Evolutionary conservation across 2,329 filamentous ascomycete species (phyloP), one percentile per base, ranked within the genome.

Genomic region (Pseudogymnoascus sp.): DNA sequence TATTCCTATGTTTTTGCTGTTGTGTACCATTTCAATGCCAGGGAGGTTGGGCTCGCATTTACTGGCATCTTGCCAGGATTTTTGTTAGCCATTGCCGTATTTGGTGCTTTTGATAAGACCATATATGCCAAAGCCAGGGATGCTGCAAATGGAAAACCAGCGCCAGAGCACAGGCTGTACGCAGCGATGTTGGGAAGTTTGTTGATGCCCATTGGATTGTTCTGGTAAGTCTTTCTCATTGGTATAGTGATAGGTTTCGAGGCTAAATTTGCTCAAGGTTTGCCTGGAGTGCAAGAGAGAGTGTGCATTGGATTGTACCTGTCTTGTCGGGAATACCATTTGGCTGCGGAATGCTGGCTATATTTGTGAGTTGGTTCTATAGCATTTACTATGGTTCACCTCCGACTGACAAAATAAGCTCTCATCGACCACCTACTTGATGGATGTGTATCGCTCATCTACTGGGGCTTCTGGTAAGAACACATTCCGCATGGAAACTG

Each of bases 161-260:
- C 75, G 0, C 82, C 82, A 0, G 82, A 86, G 68, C 74, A 84
- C 61, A 74, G 83, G 0, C 71, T 87, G 9, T 80, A 82, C 61
- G 75, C 77, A 1, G 80, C 81, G 9, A 83, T 85, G 79, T 69
- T 84, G 3, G 68, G 68, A 4, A 62, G 57, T n/a, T 12, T 69
- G 5, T 57, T 66, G 19, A 39, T 70, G 2, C 67, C 68, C 2
- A 65, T 69, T 13, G 66, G 66, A 1, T 56, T 70, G 0, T 69
- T 66, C 23, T 67, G 66, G 66, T 82, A 34, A 34, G 30, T 34
- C 9, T 34, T 34, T 2, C 30, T 34, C 30, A 12, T 12, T 10
- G 30, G 30, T 34, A 34, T 34, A 34, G 30, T 13, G 30, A 82
- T 62, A 61, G 13, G 56, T 60, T 38, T 60, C 37, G 12, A 0